These are phyloP conservation scores for Malassezia obtusa DNA, from an alignment of 1,284 basidiomycete genomes.

Conservation along the genomic window DNA sequence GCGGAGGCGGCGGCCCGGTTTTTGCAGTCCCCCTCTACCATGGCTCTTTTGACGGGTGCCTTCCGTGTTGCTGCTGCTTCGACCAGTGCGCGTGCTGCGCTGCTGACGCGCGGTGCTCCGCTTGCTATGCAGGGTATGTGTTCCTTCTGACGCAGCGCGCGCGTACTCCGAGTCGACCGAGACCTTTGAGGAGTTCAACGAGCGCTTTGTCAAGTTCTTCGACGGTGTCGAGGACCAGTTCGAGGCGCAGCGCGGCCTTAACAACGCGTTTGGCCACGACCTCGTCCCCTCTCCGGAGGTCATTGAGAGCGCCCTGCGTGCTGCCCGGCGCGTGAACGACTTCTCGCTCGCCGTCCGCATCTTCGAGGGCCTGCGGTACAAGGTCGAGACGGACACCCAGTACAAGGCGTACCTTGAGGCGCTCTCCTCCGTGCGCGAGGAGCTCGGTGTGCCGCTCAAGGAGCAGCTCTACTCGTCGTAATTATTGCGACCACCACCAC, in stretches of 20 bases:
- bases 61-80: constrained; percentile 19
- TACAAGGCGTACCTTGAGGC: constrained; percentile 47
- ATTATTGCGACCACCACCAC: constrained; percentile 1
- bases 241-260: constrained; percentile 73
- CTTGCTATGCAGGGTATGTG: constrained; percentile 17
- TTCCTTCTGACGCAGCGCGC: constrained; percentile 4
- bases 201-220: constrained; percentile 89
- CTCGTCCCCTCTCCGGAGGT: constrained; percentile 83
- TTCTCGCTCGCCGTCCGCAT: constrained; percentile 91
- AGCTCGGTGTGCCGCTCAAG: constrained; percentile 40
- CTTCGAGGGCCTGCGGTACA: constrained; percentile 56
- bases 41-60: constrained; percentile 17
- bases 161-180: constrained; percentile 51
- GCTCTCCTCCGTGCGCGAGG: constrained; percentile 38
- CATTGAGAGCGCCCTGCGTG: constrained; percentile 78
- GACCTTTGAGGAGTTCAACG: constrained; percentile 84
- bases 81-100: constrained; percentile 13
- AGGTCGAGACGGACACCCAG: constrained; percentile 44
- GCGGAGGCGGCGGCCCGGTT: not conserved
- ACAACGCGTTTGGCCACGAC: constrained; percentile 99
- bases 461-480: constrained; percentile 35
- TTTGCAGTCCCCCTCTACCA: not conserved
- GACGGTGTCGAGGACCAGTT: constrained; percentile 84
- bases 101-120: constrained; percentile 11
- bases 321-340: constrained; percentile 85